phyloP scores from a whole-genome alignment of 495 filamentous ascomycete species.

The Talaromyces nanjingensis region DNA sequence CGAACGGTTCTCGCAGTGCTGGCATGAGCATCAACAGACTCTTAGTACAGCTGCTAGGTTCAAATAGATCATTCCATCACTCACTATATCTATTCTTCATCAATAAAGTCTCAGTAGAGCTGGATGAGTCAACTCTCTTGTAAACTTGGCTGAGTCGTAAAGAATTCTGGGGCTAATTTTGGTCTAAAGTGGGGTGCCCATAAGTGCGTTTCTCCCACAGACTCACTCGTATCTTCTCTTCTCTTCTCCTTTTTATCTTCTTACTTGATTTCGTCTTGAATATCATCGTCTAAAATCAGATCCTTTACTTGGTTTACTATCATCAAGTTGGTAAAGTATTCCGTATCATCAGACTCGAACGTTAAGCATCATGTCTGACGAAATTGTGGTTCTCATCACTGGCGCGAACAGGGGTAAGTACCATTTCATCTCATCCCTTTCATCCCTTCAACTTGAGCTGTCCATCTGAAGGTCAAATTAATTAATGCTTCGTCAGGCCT shows the following conservation, averaged over 20 bases:
- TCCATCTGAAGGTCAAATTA: neutral
- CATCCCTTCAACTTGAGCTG: neutral
- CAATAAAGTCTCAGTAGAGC: neutral
- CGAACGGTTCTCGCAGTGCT: neutral
- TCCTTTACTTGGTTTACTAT: too few species aligned
- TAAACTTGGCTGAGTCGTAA: neutral
- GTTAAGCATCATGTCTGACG: slow-evolving; percentile 1
- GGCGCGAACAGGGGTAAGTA: slow-evolving; percentile 18
- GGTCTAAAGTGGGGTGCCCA: neutral
- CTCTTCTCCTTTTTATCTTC: too few species aligned
- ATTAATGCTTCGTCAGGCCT: slow-evolving; percentile 27
- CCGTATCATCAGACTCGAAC: neutral
- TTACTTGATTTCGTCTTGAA: too few species aligned
- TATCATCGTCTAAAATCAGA: too few species aligned
- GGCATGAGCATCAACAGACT: neutral
- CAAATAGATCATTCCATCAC: too few species aligned
- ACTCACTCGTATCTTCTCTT: neutral
- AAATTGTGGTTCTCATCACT: slow-evolving; percentile 15
- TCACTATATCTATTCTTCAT: too few species aligned
- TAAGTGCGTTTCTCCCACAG: neutral
- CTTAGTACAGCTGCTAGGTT: neutral
- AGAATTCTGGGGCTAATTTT: neutral
- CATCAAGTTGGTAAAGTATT: too few species aligned
- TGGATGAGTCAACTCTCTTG: neutral
- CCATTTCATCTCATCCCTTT: neutral